Evolutionary conservation across 805 yeast species (phyloP).

Genomic region (Kluyveromyces wickerhamii): DNA sequence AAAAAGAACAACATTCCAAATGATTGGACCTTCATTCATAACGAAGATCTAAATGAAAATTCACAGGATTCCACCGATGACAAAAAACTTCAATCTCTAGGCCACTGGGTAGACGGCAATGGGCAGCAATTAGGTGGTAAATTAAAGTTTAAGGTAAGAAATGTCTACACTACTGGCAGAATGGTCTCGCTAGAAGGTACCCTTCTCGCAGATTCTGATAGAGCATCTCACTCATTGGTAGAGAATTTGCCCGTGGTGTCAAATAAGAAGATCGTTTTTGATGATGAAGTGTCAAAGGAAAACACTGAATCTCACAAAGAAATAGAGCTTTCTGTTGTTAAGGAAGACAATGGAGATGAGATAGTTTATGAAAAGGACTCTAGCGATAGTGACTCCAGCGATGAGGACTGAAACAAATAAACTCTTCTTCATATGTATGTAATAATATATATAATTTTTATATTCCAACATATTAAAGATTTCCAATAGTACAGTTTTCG

Average conservation of each 20-base stretch:
- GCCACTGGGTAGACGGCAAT: conserved; percentile 79
- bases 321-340: conserved; percentile 25
- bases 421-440: neutral
- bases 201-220: conserved; percentile 33
- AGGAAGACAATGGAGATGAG: conserved; percentile 29
- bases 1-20: conserved; percentile 79
- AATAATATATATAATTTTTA: neutral
- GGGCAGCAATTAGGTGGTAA: conserved; percentile 78
- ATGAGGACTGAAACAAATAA: conserved; percentile 18
- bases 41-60: conserved; percentile 46
- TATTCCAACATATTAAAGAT: neutral
- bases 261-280: conserved; percentile 42
- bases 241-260: conserved; percentile 48
- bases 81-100: conserved; percentile 48
- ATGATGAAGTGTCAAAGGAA: conserved; percentile 34
- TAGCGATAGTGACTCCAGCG: conserved; percentile 25
- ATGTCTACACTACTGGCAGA: conserved; percentile 68
- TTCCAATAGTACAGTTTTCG: no score
- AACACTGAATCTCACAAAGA: conserved; percentile 32
- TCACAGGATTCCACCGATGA: conserved; percentile 13
- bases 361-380: conserved; percentile 28
- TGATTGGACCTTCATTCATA: conserved; percentile 78
- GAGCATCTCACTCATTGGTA: conserved; percentile 33
- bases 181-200: conserved; percentile 88
- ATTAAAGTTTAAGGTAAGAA: conserved; percentile 63